Base-by-base conservation (phyloP, 345 rosid genomes). In the Populus pruinosa region DNA sequence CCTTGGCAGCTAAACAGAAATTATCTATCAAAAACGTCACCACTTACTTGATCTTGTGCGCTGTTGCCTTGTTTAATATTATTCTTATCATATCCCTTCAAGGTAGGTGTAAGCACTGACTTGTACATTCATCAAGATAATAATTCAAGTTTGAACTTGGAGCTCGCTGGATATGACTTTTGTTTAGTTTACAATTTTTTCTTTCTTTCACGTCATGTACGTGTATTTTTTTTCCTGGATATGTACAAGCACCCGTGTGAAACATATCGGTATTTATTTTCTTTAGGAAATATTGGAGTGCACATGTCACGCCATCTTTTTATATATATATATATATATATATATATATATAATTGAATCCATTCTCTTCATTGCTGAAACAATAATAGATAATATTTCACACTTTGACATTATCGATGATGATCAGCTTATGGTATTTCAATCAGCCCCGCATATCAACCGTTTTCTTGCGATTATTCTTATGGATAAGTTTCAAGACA, bases 31-130 rank as follows among this genome's bases (percentile, higher is more conserved):
- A 59, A 33, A 59, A 59, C 29, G 29, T 59, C 64, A 59, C 29
- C 29, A 23, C 64, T 56, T n/a, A 21, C 62, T 59, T 9, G 29
- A 59, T 59, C 27, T 59, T 25, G 13, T 59, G 23, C 13, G 64
- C 64, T n/a, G 64, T 5, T 59, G 64, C 59, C n/a, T 20, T 20
- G 59, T 53, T 20, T 53, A 53, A 47, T 47, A 47, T 3, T 47
- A 13, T 6, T 20, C 64, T 11, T 23, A 59, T 11, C 18, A 23
- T 49, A 29, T 29, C 36, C 16, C 47, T 71, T 56, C 53, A 6
- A 2, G 71, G 65, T 72, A 49, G 81, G 81, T 65, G 27, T 3
- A 59, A 23, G 64, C 64, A 23, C 64, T 59, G 27, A 59, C 29
- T 44, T 70, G 5, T 5, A 44, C 8, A 70, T 70, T 70, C 73